phyloP scores from a whole-genome alignment of 2,329 filamentous ascomycete genomes.

The Stagonosporopsis tanaceti region DNA sequence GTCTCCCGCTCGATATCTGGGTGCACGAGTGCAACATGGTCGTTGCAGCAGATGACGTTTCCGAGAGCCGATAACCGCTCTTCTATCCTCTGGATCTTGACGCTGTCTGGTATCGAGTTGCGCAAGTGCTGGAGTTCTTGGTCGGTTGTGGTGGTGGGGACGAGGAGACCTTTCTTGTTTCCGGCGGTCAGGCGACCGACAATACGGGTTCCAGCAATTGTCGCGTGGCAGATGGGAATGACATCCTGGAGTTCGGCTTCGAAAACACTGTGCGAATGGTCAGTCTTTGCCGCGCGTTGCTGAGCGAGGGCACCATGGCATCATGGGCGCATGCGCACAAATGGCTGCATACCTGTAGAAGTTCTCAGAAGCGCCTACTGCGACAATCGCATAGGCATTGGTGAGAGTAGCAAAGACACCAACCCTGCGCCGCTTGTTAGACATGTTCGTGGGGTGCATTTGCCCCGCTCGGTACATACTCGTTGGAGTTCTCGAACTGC shows the following conservation, averaged over 20 bases:
- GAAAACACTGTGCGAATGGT: conserved; percentile 72
- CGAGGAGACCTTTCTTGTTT: conserved; percentile 95
- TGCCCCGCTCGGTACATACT: conserved; percentile 63
- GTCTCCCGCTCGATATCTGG: conserved; percentile 97
- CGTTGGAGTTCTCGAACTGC: conserved; percentile 89
- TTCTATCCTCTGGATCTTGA: conserved; percentile 97
- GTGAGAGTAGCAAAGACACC: conserved; percentile 97
- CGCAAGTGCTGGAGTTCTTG: conserved; percentile 97
- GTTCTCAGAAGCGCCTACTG: conserved; percentile 95
- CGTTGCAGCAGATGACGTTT: conserved; percentile 96
- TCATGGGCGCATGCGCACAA: background rate
- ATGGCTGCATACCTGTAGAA: conserved; percentile 78
- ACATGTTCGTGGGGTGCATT: conserved; percentile 3
- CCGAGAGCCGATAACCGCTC: conserved; percentile 94
- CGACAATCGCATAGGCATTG: conserved; percentile 95
- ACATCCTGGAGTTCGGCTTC: conserved; percentile 97
- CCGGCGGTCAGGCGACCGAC: conserved; percentile 94
- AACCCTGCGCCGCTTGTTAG: conserved; percentile 66
- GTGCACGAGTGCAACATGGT: conserved; percentile 95
- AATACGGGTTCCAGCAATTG: conserved; percentile 95
- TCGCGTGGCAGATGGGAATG: conserved; percentile 95
- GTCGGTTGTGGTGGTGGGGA: conserved; percentile 94
- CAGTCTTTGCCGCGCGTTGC: conserved; percentile 19
- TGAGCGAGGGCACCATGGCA: background rate
- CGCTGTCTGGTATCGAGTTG: conserved; percentile 88